phyloP scores from a whole-genome alignment of 164 flowering plant species.

The Paratinospora sagittata region DNA sequence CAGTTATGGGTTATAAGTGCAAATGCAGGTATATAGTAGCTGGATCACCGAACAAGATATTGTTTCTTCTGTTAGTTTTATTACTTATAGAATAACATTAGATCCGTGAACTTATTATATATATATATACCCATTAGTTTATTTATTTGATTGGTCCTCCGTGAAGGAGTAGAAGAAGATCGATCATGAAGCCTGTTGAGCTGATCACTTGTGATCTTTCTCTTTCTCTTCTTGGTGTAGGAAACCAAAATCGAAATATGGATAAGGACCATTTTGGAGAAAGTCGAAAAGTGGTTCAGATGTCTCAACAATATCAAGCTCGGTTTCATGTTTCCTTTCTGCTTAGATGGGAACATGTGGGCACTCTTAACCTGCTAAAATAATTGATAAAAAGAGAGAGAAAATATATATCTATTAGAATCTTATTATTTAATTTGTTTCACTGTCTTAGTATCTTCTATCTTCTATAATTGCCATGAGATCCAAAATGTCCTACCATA shows the following conservation, averaged over 20 bases:
- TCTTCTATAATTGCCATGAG: not conserved
- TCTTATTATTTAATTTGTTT: not conserved
- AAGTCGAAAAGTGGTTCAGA: not conserved
- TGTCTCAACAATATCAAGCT: not conserved
- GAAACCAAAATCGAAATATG: not conserved
- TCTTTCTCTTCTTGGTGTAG: constrained; percentile 1
- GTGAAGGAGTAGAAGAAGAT: no score
- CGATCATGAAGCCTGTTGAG: no score
- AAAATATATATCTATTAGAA: not conserved
- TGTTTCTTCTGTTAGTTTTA: no score
- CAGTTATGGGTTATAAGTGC: no score
- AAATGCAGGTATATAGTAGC: no score
- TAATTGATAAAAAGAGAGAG: not conserved
- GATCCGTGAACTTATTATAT: no score
- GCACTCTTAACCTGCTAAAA: not conserved
- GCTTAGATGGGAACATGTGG: constrained; percentile 13
- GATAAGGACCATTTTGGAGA: constrained; percentile 4
- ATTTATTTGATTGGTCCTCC: no score
- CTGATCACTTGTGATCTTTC: not conserved
- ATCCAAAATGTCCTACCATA: not conserved
- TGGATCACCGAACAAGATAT: no score
- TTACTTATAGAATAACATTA: no score
- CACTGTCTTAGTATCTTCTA: no score
- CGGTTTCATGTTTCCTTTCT: not conserved
- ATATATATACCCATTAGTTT: no score